Conservation (phyloP, 768 basidiomycete genomes). For the Termitomyces sp. region DNA sequence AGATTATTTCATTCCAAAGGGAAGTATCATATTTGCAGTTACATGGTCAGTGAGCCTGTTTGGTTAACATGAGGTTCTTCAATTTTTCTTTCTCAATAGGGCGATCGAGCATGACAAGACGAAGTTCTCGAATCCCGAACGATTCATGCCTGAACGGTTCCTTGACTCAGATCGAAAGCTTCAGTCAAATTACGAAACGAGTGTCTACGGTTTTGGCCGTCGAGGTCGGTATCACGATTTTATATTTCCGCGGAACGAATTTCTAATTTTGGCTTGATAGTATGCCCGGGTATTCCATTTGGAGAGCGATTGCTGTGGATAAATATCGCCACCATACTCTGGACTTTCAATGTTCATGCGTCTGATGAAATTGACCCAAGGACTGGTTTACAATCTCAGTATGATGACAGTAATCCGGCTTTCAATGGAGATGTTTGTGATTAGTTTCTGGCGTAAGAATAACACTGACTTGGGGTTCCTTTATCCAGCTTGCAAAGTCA, state of each 20-base stretch:
- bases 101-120: neutral
- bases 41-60: neutral
- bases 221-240: neutral
- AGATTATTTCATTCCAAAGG: neutral
- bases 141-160: neutral
- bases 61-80: neutral
- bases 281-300: neutral
- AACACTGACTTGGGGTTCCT: neutral
- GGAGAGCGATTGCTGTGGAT: neutral
- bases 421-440: neutral
- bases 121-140: neutral
- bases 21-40: neutral
- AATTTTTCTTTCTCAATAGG: neutral
- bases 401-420: neutral
- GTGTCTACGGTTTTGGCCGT: neutral
- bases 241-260: too few relatives aligned
- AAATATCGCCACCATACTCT: neutral
- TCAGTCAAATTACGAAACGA: neutral
- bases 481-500: neutral
- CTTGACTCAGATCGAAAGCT: neutral
- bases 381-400: neutral
- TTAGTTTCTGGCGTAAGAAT: neutral
- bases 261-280: neutral
- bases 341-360: neutral
- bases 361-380: neutral